Evolutionary conservation across 495 filamentous ascomycete genomes (phyloP).

Genomic region (Staphylotrichum longicolle): DNA sequence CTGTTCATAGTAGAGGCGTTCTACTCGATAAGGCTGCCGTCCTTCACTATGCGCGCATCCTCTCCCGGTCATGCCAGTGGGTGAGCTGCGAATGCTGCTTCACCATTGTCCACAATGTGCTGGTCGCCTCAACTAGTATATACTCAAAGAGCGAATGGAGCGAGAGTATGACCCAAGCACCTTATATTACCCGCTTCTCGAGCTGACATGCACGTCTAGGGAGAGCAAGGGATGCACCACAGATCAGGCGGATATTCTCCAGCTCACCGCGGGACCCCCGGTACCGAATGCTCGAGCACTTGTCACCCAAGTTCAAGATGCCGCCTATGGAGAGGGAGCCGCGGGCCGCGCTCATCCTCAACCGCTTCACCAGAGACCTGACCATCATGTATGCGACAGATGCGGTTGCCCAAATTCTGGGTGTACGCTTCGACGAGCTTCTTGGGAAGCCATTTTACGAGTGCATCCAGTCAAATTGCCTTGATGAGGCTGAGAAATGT

Average conservation of each 20-base stretch:
- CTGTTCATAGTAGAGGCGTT: slow-evolving; percentile 70
- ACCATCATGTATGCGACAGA: slow-evolving; percentile 85
- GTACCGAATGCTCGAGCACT: slow-evolving; percentile 85
- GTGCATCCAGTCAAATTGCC: slow-evolving; percentile 73
- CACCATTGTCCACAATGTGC: slow-evolving; percentile 80
- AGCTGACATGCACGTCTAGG: slow-evolving; percentile 47
- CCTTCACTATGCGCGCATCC: slow-evolving; percentile 73
- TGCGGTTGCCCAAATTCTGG: slow-evolving; percentile 68
- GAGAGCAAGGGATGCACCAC: slow-evolving; percentile 73
- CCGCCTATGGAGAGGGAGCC: slow-evolving; percentile 68
- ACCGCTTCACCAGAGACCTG: slow-evolving; percentile 79
- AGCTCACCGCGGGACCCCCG: slow-evolving; percentile 80
- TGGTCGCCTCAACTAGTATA: slow-evolving; percentile 82
- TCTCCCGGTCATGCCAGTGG: slow-evolving; percentile 67
- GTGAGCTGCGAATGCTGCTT: slow-evolving; percentile 87
- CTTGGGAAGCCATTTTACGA: slow-evolving; percentile 75
- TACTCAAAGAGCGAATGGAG: slow-evolving; percentile 68
- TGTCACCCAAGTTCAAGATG: slow-evolving; percentile 77
- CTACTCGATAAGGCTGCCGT: slow-evolving; percentile 82
- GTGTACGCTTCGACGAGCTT: slow-evolving; percentile 62
- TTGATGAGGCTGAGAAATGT: slow-evolving; percentile 70
- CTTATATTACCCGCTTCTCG: background rate
- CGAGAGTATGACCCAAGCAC: slow-evolving; percentile 54
- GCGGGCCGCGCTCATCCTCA: slow-evolving; percentile 80
- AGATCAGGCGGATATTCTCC: slow-evolving; percentile 74